phyloP scores from a whole-genome alignment of 1,284 basidiomycete species.

The Rhodofomes roseus region DNA sequence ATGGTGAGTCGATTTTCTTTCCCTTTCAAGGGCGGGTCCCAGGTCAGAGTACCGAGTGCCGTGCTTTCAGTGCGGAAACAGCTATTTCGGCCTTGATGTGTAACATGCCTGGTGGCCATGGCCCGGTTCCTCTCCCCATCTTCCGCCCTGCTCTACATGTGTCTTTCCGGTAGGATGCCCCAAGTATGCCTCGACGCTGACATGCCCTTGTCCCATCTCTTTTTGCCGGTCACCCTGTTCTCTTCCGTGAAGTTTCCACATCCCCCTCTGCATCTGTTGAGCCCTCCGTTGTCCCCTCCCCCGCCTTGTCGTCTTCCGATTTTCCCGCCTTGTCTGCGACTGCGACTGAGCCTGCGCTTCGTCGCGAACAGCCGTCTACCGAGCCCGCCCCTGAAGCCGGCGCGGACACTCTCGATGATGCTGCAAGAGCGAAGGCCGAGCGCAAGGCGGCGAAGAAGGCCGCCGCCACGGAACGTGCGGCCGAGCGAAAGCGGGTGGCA shows the following conservation, averaged over 20 bases:
- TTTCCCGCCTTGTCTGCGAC: constrained; percentile 53
- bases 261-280: constrained; percentile 46
- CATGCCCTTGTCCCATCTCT: constrained; percentile 26
- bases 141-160: constrained; percentile 25
- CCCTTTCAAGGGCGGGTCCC: constrained; percentile 59
- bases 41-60: constrained; percentile 75
- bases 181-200: constrained; percentile 30
- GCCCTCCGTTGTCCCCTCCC: constrained; percentile 27
- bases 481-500: constrained; percentile 48
- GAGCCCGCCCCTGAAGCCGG: constrained; percentile 10
- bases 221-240: constrained; percentile 31
- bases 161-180: constrained; percentile 29
- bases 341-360: constrained; percentile 30
- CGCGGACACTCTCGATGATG: constrained; percentile 27
- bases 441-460: constrained; percentile 62
- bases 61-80: constrained; percentile 82
- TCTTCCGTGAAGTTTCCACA: constrained; percentile 41
- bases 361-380: constrained; percentile 25
- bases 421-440: constrained; percentile 44
- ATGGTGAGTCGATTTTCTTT: constrained; percentile 64
- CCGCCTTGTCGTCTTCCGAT: constrained; percentile 60
- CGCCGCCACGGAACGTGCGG: constrained; percentile 54
- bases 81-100: constrained; percentile 58
- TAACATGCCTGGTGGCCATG: constrained; percentile 24
- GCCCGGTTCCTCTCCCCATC: constrained; percentile 29